These are phyloP conservation scores for Echites panduratus DNA, from an alignment of 257 asterid genomes.

Conservation along the genomic window DNA sequence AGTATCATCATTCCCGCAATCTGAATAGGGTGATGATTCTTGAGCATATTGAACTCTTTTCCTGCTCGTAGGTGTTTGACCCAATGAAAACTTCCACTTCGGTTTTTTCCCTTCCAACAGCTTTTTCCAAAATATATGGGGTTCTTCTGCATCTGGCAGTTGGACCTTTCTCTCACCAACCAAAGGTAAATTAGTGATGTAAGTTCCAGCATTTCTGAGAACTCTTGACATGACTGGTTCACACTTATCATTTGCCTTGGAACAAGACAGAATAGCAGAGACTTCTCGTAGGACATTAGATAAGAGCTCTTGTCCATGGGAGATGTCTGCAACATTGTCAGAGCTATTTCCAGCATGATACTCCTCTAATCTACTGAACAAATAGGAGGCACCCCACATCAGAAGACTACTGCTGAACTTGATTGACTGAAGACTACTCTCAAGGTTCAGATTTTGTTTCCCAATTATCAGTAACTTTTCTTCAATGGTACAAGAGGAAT, in stretches of 20 bases:
- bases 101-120: slow-evolving; percentile 60
- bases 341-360: slow-evolving; percentile 44
- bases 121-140: slow-evolving; percentile 64
- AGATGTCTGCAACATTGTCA: slow-evolving; percentile 25
- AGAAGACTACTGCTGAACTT: slow-evolving; percentile 53
- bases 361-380: slow-evolving; percentile 66
- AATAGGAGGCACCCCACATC: slow-evolving; percentile 74
- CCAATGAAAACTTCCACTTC: slow-evolving; percentile 49
- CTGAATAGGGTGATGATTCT: slow-evolving; percentile 25
- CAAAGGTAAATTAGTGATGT: slow-evolving; percentile 33
- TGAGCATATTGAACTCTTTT: slow-evolving; percentile 62
- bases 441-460: slow-evolving; percentile 47
- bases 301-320: slow-evolving; percentile 40
- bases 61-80: slow-evolving; percentile 50
- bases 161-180: slow-evolving; percentile 59
- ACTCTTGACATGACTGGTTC: slow-evolving; percentile 53
- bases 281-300: slow-evolving; percentile 53
- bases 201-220: slow-evolving; percentile 43
- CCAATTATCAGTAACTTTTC: slow-evolving; percentile 65
- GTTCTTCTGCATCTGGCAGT: slow-evolving; percentile 46
- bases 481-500: slow-evolving; percentile 69
- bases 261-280: slow-evolving; percentile 39
- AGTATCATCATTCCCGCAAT: slow-evolving; percentile 33
- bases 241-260: slow-evolving; percentile 13
- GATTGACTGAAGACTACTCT: slow-evolving; percentile 37